Evolutionary conservation across 495 filamentous ascomycete genomes (phyloP), one percentile per base, ranked within the genome.

Genomic region (Melanomma pulvis-pyrius): DNA sequence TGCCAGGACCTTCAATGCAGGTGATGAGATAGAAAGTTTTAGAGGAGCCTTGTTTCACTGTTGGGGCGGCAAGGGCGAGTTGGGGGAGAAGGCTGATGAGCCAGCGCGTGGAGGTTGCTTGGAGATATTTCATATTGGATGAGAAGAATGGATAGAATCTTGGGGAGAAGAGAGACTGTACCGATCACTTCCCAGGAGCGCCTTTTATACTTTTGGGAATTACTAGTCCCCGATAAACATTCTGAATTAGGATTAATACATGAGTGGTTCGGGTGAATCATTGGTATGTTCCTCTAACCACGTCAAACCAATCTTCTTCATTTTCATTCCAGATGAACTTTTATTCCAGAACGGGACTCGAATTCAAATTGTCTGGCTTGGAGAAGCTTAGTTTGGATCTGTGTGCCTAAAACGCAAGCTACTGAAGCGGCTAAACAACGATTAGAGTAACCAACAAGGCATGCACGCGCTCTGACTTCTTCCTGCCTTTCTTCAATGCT

Each of bases 11-110:
- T 29, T 57, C 53, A 21, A 19, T 25, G 32, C 53, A 57, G 34
- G 53, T 39, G 32, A 57, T 17, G 30, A 57, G 30, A 32, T 57
- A 57, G 53, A 57, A 57, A 17, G 30, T 57, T 8, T 22, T 39
- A 9, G 29, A 24, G 19, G 53, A 57, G n/a, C 53, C 32, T n/a
- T 36, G 53, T 5, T 29, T 41, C 7, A 17, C 2, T 19, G 53
- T 57, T 50, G 48, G 48, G 25, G 25, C 7, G 19, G 48, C 21
- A n/a, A 28, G 7, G 22, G 48, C 7, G 53, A 57, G n/a, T 8
- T 17, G 1, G 19, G 34, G 21, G 29, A 32, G 51, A 26, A 54
- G 51, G 9, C 25, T 28, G 32, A 57, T 5, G 28, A 57, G 22
- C 6, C 1, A 30, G 21, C 41, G 1, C 1, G 21, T 1, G 7